Base-by-base conservation (phyloP, 805 yeast genomes). In the Suhomyces vadensis region DNA sequence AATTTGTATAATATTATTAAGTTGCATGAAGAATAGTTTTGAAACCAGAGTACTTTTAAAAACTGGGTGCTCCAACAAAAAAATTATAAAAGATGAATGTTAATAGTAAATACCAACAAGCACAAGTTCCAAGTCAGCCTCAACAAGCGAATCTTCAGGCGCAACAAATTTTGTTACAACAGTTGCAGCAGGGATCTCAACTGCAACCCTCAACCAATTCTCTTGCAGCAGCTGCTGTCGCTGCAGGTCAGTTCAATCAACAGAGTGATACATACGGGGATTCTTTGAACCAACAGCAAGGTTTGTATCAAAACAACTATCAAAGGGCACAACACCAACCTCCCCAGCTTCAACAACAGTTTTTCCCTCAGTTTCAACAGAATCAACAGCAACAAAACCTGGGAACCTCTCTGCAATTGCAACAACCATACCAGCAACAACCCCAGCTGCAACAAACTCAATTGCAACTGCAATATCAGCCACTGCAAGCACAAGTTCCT, bases 101-200 rank as follows among this genome's bases (percentile, higher is more conserved):
- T 33, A 56, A 50, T 33, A 29, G 37, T 48, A 57, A 56, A 41
- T 56, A 49, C 50, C 59, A 50, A 40, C 55, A 41, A 48, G 44
- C 37, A 21, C 51, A 47, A 38, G 49, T 47, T 31, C 66, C 58
- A 40, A 67, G 64, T 7, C 41, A 38, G 14, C 60, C 49, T 31
- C 47, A 47, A 40, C 69, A 56, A 47, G 61, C 62, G 9, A 66
- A 61, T 46, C 52, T 68, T 41, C 76, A 70, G 42, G 69, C 73
- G 22, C 76, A 71, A 48, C 76, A 70, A 51, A 58, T 69, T 13
- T 60, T 71, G 49, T 60, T 69, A 42, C 75, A 68, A 52, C 75
- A 69, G 49, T 61, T 70, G 41, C 76, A 68, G 46, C 73, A 67
- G 39, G 70, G 69, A 10, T 27, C 41, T 10, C 70, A 61, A 36